A percentile compares a stretch with the other conserved stretches of the same genome.
Evolutionary conservation across 805 yeast genomes (phyloP).

Genomic region (Torulaspora delbrueckii): DNA sequence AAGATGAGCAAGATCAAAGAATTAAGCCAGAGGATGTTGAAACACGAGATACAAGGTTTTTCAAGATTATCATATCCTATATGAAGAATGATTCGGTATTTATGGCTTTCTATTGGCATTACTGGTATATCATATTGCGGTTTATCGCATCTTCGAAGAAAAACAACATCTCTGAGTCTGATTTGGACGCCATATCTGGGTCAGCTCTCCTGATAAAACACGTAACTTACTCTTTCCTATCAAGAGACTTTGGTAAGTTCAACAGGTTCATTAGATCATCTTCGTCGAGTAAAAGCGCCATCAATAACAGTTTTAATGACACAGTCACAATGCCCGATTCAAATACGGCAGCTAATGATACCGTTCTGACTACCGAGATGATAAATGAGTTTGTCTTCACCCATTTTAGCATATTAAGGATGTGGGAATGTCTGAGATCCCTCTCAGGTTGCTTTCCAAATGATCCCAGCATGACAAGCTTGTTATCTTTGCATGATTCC

Average conservation of each 20-base stretch:
- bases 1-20: conserved; percentile 3
- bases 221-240: conserved; percentile 16
- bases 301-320: neutral
- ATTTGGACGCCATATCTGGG: conserved; percentile 19
- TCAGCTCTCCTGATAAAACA: conserved; percentile 18
- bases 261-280: conserved; percentile 13
- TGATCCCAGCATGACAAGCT: conserved; percentile 3
- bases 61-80: conserved; percentile 30
- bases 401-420: conserved; percentile 22
- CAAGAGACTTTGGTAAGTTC: conserved; percentile 22
- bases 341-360: conserved; percentile 8
- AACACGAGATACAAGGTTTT: conserved; percentile 18
- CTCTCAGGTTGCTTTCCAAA: conserved; percentile 17
- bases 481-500: conserved; percentile 25
- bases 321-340: conserved; percentile 9
- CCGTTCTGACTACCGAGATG: conserved; percentile 14
- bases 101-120: conserved; percentile 33
- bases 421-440: conserved; percentile 27
- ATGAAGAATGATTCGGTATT: conserved; percentile 28
- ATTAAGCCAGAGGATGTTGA: conserved; percentile 13
- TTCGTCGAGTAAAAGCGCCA: conserved; percentile 3
- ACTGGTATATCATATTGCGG: conserved; percentile 28
- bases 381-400: conserved; percentile 24
- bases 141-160: conserved; percentile 2
- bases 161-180: conserved; percentile 2